phyloP scores from a whole-genome alignment of 192 early-diverging fungal genomes.

The Backusella australiensis region DNA sequence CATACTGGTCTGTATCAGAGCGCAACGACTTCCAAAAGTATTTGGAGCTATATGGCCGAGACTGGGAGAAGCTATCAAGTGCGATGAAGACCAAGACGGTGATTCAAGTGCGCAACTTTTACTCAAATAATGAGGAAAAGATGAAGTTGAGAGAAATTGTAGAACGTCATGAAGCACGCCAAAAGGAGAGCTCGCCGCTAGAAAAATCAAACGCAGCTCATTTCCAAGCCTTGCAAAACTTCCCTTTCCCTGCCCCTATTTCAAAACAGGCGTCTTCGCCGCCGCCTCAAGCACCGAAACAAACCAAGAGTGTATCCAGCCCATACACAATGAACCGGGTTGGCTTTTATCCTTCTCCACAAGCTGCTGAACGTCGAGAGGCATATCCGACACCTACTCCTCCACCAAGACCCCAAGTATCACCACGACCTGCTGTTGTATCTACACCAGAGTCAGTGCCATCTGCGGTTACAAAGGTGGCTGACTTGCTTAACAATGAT shows the following conservation, averaged over 20 bases:
- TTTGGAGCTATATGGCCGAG: constrained; percentile 58
- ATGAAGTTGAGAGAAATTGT: constrained; percentile 29
- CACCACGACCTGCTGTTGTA: constrained; percentile 5
- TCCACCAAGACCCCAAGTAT: background rate
- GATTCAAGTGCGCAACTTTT: constrained; percentile 85
- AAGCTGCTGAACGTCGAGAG: background rate
- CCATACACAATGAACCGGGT: background rate
- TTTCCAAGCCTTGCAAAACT: constrained; percentile 24
- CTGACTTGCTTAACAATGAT: constrained; percentile 38
- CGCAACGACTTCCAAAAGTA: constrained; percentile 68
- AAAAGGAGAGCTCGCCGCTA: constrained; percentile 1
- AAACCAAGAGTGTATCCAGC: background rate
- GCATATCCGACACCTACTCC: background rate
- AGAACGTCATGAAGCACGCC: constrained; percentile 7
- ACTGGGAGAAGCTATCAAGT: constrained; percentile 78
- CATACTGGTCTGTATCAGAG: constrained; percentile 90
- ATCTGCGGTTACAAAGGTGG: constrained; percentile 31
- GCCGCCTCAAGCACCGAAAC: background rate
- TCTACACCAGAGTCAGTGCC: constrained; percentile 10
- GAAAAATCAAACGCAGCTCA: constrained; percentile 14
- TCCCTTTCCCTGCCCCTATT: constrained; percentile 23
- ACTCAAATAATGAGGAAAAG: constrained; percentile 54
- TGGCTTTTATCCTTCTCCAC: constrained; percentile 12
- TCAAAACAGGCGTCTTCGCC: background rate
- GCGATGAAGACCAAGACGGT: constrained; percentile 74